A percentile compares a stretch with the other conserved stretches of the same genome.
Conservation (phyloP, 805 yeast species). For the Yamadazyma takamatsuzukensis region DNA sequence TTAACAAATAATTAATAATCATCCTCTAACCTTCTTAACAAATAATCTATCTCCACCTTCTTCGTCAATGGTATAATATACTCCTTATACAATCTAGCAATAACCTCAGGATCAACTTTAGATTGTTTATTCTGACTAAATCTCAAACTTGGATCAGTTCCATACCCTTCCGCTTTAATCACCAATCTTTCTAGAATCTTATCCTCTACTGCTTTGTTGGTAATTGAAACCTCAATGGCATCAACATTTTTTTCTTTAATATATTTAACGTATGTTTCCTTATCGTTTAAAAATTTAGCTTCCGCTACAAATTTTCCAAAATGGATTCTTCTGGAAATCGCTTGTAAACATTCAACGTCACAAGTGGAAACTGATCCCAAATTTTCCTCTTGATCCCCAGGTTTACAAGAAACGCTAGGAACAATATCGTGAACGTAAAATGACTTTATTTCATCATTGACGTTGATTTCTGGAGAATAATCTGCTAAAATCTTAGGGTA, state of each 20-base stretch:
- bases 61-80: constrained; percentile 92
- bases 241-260: constrained; percentile 62
- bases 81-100: constrained; percentile 81
- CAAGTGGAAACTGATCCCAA: constrained; percentile 80
- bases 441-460: constrained; percentile 63
- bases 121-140: constrained; percentile 64
- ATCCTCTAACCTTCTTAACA: constrained; percentile 77
- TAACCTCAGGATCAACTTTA: constrained; percentile 76
- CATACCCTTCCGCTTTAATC: constrained; percentile 81
- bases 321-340: constrained; percentile 87
- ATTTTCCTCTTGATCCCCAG: constrained; percentile 79
- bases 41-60: constrained; percentile 90
- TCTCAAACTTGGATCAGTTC: constrained; percentile 79
- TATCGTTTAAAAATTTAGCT: constrained; percentile 75
- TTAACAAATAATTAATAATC: constrained; percentile 14
- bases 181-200: constrained; percentile 75
- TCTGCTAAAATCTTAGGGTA: constrained; percentile 79
- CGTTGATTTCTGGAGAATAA: constrained; percentile 70
- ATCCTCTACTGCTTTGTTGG: constrained; percentile 83
- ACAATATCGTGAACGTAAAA: constrained; percentile 72
- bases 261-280: constrained; percentile 56
- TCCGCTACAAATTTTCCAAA: constrained; percentile 98
- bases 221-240: constrained; percentile 78
- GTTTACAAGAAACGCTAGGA: constrained; percentile 63
- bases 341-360: constrained; percentile 85